Conservation (phyloP, 768 basidiomycete species). For the Tephrocybe rancida region DNA sequence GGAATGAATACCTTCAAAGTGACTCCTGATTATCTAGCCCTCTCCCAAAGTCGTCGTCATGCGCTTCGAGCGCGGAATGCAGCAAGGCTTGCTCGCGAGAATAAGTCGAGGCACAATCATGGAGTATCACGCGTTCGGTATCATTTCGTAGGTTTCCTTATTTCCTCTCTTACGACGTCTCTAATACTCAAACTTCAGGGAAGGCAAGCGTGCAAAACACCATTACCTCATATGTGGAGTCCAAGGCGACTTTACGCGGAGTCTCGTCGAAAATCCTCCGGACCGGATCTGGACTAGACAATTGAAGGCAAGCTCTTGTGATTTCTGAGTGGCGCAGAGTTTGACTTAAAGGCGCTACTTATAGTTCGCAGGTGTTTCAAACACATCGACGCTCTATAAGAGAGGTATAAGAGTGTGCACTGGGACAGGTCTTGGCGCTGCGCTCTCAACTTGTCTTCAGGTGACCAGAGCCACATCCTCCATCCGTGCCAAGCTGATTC, state of each 20-base stretch:
- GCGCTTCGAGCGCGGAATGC: conserved; percentile 84
- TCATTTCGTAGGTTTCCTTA: conserved; percentile 64
- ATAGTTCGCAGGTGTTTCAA: conserved; percentile 81
- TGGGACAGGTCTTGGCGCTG: conserved; percentile 82
- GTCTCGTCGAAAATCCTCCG: conserved; percentile 74
- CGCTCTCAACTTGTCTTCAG: conserved; percentile 82
- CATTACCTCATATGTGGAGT: conserved; percentile 88
- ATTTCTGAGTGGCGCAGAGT: background rate
- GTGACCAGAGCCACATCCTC: conserved; percentile 35
- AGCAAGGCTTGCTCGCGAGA: conserved; percentile 79
- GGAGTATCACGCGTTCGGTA: conserved; percentile 88
- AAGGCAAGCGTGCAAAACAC: conserved; percentile 69
- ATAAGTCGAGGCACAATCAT: conserved; percentile 74
- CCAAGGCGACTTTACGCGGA: conserved; percentile 80
- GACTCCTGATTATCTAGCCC: conserved; percentile 45
- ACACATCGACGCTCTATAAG: conserved; percentile 75
- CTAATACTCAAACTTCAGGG: conserved; percentile 40
- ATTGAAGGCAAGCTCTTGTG: conserved; percentile 56
- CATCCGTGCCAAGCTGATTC: conserved; percentile 7
- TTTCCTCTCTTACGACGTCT: conserved; percentile 1
- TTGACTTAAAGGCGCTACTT: conserved; percentile 1
- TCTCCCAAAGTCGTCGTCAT: conserved; percentile 81
- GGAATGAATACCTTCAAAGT: background rate
- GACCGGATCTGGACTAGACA: conserved; percentile 77
- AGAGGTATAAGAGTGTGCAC: conserved; percentile 86